These are phyloP conservation scores for Thuja plicata DNA, from an alignment of 83 land plant genomes.

Conservation along the genomic window DNA sequence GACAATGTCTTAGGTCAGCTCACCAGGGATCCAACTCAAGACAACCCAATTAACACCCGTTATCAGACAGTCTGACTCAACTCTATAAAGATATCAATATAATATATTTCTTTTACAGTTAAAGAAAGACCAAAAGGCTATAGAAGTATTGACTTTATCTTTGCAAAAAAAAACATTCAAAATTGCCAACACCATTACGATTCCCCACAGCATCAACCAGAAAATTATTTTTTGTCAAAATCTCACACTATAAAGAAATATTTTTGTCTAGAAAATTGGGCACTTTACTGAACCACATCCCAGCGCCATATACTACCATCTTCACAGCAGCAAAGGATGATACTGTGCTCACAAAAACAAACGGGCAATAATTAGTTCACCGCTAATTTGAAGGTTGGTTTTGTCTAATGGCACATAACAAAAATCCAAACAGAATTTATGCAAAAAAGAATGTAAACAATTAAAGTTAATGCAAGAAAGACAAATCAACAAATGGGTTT, in stretches of 20 bases:
- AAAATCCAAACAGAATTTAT: background rate
- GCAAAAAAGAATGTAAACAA: background rate
- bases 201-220: background rate
- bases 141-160: background rate
- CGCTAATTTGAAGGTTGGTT: background rate
- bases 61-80: background rate
- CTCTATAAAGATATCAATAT: background rate
- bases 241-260: background rate
- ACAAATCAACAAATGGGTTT: background rate
- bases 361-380: background rate
- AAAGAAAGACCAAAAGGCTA: background rate
- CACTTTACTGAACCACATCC: slow-evolving; percentile 51
- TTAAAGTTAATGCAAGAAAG: background rate
- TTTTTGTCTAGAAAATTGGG: background rate
- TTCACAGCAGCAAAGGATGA: slow-evolving; percentile 89
- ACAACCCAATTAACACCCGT: background rate
- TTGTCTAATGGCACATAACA: background rate
- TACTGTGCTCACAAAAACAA: slow-evolving; percentile 48
- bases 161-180: background rate
- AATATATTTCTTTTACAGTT: background rate
- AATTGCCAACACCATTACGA: background rate
- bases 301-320: slow-evolving; percentile 98
- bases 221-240: background rate
- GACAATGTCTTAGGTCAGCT: too few species aligned
- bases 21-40: background rate